Percentiles rank a stretch among this genome's conserved stretches.
Evolutionary conservation across 2,329 filamentous ascomycete genomes (phyloP).

Genomic region (Ophiostoma tasmaniense): DNA sequence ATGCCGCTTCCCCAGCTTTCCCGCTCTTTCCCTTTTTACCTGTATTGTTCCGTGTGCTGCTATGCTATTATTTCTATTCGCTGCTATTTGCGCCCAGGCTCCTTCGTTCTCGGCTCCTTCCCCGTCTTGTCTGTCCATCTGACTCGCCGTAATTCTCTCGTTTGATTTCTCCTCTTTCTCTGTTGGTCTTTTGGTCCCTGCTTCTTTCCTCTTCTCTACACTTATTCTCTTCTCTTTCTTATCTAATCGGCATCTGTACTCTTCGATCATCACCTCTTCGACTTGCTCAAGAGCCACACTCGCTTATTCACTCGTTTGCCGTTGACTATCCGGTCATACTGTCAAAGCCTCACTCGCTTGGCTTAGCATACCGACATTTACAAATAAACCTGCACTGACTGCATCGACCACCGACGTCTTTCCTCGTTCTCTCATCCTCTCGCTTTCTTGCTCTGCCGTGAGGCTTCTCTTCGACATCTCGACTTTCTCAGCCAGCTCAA

Average conservation of each 20-base stretch:
- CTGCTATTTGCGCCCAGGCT: not conserved
- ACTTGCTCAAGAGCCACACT: not conserved
- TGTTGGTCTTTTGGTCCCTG: not conserved
- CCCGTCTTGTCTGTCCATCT: not conserved
- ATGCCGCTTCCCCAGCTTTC: constrained; percentile 1
- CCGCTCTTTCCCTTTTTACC: not conserved
- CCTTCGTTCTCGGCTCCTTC: not conserved
- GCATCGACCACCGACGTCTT: too few relatives aligned
- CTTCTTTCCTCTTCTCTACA: not conserved
- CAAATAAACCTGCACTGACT: too few relatives aligned
- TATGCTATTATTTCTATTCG: not conserved
- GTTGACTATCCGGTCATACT: not conserved
- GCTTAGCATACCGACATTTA: not conserved
- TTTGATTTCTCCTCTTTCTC: not conserved
- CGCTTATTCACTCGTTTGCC: constrained; percentile 6
- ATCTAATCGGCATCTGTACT: not conserved
- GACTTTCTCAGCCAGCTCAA: not conserved
- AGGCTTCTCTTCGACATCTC: not conserved
- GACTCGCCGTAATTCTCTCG: not conserved
- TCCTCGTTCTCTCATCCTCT: not conserved
- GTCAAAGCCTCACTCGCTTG: not conserved
- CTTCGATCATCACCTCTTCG: not conserved
- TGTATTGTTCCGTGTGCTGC: not conserved
- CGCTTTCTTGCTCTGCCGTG: not conserved
- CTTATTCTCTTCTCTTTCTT: not conserved